Conservation (phyloP, 2,329 filamentous ascomycete species). For the Colletotrichum tabaci region DNA sequence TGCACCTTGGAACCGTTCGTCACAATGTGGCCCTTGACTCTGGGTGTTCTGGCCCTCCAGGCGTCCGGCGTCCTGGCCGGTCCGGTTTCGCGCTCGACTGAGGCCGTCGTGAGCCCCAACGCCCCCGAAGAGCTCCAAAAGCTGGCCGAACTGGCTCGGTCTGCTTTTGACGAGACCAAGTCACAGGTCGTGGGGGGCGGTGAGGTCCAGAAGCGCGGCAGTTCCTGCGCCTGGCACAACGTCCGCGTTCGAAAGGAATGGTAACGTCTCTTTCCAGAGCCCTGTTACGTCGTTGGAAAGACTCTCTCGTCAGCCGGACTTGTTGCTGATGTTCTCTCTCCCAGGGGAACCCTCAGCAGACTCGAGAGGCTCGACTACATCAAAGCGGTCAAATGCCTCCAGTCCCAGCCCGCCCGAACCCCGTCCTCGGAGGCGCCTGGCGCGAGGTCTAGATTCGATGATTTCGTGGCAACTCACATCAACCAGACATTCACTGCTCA, state of each 20-base stretch:
- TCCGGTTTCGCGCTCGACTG: conserved; percentile 10
- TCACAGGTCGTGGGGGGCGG: conserved; percentile 33
- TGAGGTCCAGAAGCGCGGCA: conserved; percentile 40
- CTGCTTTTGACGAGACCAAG: conserved; percentile 47
- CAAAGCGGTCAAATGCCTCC: conserved; percentile 61
- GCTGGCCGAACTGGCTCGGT: conserved; percentile 30
- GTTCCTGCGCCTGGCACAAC: conserved; percentile 47
- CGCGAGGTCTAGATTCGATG: conserved; percentile 62
- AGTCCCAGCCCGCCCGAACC: conserved; percentile 53
- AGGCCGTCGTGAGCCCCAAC: not conserved
- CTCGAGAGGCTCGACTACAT: conserved; percentile 58
- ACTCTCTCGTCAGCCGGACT: no score
- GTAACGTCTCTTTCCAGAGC: conserved; percentile 35
- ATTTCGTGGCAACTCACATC: conserved; percentile 65
- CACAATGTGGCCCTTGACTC: no score
- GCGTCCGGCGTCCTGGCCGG: conserved; percentile 32
- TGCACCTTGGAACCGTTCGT: no score
- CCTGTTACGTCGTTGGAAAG: no score
- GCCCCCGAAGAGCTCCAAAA: conserved; percentile 5
- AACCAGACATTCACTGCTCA: conserved; percentile 63
- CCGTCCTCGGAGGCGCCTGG: conserved; percentile 56
- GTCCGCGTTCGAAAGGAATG: conserved; percentile 51
- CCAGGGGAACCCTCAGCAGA: conserved; percentile 49
- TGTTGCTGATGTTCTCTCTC: no score
- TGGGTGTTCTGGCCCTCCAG: no score